Base-by-base conservation (phyloP, 148 eudicot genomes). In the Persicaria tinctoria region DNA sequence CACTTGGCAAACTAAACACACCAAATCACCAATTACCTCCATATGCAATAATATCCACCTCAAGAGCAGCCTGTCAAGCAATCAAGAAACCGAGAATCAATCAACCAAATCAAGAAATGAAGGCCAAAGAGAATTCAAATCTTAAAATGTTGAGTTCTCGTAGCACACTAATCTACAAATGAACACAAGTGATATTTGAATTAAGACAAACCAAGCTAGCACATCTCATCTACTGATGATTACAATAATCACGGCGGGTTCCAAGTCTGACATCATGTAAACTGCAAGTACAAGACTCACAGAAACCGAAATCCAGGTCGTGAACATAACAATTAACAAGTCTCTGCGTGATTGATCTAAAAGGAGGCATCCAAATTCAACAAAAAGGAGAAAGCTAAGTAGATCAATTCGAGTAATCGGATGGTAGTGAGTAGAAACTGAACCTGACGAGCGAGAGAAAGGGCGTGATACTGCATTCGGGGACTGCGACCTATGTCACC, bases 401-500 rank as follows among this genome's bases (percentile, higher is more conserved):
- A 50, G 56, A 8, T 72, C 1, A 8, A 44, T 62, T 23, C 10
- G 44, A 62, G 27, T 3, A 62, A 62, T 10, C 18, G 51, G 50
- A 5, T 48, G n/a, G 18, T 41, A 50, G 3, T 5, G 12, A 17
- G 4, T n/a, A 72, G 51, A 54, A 72, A 20, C 1, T 70, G 48
- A 64, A 91, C 97, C 96, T 94, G 98, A 51, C 79, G 89, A 66
- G 98, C 93, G 76, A 95, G 96, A 70, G 96, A 95, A 73, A 95
- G 92, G 45, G 98, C 91, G 23, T 95, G 98, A 74, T 92, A 95
- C 44, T 92, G 98, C 98, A 95, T 95, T 41, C 97, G 89, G 27
- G 98, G 98, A 80, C 98, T 95, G n/a, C 98, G 97, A 55, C 98
- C 97, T 16, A 95, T 85, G 77, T 95, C 97, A 6, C 98, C 98